Evolutionary conservation across 2,329 filamentous ascomycete genomes (phyloP).

Genomic region (Hypoxylon sp.): DNA sequence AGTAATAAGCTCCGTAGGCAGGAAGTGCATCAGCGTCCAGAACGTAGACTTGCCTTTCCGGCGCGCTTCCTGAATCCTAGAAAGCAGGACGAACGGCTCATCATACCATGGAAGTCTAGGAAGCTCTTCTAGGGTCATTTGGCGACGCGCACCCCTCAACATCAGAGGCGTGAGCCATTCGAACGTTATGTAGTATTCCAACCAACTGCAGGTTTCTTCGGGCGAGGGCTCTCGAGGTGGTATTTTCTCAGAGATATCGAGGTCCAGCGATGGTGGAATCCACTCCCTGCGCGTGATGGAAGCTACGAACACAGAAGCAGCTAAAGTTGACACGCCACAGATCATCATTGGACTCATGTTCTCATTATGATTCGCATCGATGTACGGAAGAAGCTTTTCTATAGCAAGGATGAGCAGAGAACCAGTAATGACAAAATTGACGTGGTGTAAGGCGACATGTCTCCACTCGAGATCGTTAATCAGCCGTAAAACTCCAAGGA

Average conservation of each 20-base stretch:
- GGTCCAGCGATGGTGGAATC: slow-evolving; percentile 61
- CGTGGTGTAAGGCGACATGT: slow-evolving; percentile 63
- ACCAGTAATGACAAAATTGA: slow-evolving; percentile 62
- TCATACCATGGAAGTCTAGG: slow-evolving; percentile 69
- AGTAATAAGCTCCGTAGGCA: slow-evolving; percentile 59
- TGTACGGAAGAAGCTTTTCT: slow-evolving; percentile 62
- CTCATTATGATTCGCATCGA: slow-evolving; percentile 56
- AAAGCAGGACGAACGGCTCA: slow-evolving; percentile 65
- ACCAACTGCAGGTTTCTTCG: slow-evolving; percentile 69
- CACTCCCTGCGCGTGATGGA: slow-evolving; percentile 66
- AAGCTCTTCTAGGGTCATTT: slow-evolving; percentile 64
- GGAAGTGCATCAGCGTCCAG: slow-evolving; percentile 62
- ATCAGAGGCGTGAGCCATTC: slow-evolving; percentile 66
- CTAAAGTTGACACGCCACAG: slow-evolving; percentile 57
- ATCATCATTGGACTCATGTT: slow-evolving; percentile 53
- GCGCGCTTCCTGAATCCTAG: slow-evolving; percentile 61
- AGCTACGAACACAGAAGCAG: slow-evolving; percentile 59
- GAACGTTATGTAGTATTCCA: slow-evolving; percentile 67
- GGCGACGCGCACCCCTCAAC: slow-evolving; percentile 62
- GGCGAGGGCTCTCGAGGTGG: slow-evolving; percentile 60
- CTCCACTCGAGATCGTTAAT: slow-evolving; percentile 61
- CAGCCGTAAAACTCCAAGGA: slow-evolving; percentile 62
- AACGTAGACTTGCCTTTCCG: slow-evolving; percentile 61
- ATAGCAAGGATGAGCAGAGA: slow-evolving; percentile 57
- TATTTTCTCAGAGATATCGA: slow-evolving; percentile 58